Evolutionary conservation across 2,329 filamentous ascomycete species (phyloP), one percentile per base, ranked within the genome.

Genomic region (Penicillium psychrosexuale): DNA sequence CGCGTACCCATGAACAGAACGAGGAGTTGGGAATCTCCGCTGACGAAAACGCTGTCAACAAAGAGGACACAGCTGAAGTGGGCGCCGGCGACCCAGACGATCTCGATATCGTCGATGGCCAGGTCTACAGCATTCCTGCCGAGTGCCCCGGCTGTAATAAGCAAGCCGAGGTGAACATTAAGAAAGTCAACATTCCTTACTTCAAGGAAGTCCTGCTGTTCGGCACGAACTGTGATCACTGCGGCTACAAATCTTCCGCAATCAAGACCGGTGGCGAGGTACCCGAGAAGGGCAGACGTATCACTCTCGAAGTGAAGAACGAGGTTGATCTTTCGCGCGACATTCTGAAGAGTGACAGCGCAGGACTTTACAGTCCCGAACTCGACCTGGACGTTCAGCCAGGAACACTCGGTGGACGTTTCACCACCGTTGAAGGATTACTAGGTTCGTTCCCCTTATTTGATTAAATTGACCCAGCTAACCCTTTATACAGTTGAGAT

Each of bases 141-240:
- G 89, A 86, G 55, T 99, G 94, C 73, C 94, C 94, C 0, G 93
- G 90, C 58, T 99, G 94, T 79, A 86, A 87, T 68, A 89, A 89
- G 74, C 85, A 92, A 96, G 75, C 97, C 97, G 91, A 42, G 37
- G 42, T 50, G 19, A 45, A 49, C n/a, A 48, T 46, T 31, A 45
- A 50, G 47, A 50, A 50, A 22, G 47, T 50, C 22, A 50, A 50
- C 28, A 50, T 50, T n/a, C 47, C 47, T 15, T 43, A 96, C 77
- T 99, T 99, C 79, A 96, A 97, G 77, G 90, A 97, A 70, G 94
- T 99, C 3, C 87, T 97, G 38, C 82, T 99, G 66, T 97, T 96
- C 90, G 92, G 87, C 64, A 97, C 93, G 2, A 87, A 91, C 28
- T 99, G 94, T 76, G 87, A 93, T 28, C 82, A 88, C 72, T 99